Evolutionary conservation across 2,329 filamentous ascomycete species (phyloP), one percentile per base, ranked within the genome.

Genomic region (Pestalotiopsis sp.): DNA sequence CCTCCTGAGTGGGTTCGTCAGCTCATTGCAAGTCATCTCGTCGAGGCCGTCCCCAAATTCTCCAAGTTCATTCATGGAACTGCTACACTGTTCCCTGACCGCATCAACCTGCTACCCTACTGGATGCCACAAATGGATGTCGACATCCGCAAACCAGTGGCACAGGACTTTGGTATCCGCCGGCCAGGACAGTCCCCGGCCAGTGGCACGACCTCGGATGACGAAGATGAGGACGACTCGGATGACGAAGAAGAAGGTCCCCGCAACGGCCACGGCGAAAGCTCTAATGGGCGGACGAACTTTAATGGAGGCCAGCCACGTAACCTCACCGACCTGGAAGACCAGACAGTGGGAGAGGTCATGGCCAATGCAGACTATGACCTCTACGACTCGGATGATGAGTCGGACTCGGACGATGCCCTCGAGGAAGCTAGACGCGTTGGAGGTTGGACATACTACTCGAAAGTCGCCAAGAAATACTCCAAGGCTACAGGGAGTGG

Each of bases 121-220:
- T 99, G 96, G 96, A 93, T 95, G 85, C 96, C 96, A 1, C 96
- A 99, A 82, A 99, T 99, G 96, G 91, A 97, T 73, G 90, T 97
- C 27, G 96, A 99, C 77, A 99, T 99, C 75, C 93, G 95, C 73
- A 99, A 99, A 81, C 94, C 96, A 1, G 88, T 90, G 38, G 94
- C 90, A 3, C 94, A 96, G 75, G 90, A 92, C 73, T 98, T 98
- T 78, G 96, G 96, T 67, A 98, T 99, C 74, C 92, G 93, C 75
- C 88, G 95, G 41, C 90, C 92, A 0, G 90, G 89, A 6, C 88
- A 93, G 23, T 93, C 92, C 66, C 90, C 91, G 41, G 93, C 90
- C 49, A 90, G 92, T 67, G 91, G 90, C 25, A 95, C 93, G 0
- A 94, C 91, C 17, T 93, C 93, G 20, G 92, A 93, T 65, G 87